Base-by-base conservation (phyloP, 192 early-diverging fungal genomes). In the Nowakowskiella sp. region DNA sequence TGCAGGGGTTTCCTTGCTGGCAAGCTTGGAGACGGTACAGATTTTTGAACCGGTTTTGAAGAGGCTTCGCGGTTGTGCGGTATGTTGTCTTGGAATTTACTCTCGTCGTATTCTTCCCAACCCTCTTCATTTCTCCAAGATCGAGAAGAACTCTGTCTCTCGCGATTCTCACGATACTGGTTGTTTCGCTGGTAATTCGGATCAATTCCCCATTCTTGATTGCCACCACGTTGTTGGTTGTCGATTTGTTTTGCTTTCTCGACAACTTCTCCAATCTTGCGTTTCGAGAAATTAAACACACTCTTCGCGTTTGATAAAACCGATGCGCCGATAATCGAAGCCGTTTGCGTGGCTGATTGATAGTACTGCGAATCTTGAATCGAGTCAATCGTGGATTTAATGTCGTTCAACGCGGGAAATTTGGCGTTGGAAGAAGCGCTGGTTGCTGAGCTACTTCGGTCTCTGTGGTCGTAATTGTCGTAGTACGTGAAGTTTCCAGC, bases 231-330 rank as follows among this genome's bases (percentile, higher is more conserved):
- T n/a, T 10, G 61, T 31, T 69, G 73, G 19, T 55, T 55, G 26
- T 80, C 70, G 44, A 81, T 73, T 26, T 81, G 79, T 25, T 77
- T 67, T 6, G 79, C 79, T 23, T 73, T 72, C 45, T 74, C 73
- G 19, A 84, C 67, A 27, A 72, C 82, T 32, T 80, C 77, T 30
- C 66, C 57, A 2, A 84, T 70, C 51, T 82, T 79, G 28, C 82
- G 59, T 27, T 67, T 60, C 3, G 68, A 66, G 24, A 57, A 68
- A 16, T 58, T 68, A 27, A 83, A 71, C 24, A 86, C 57, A 21
- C 64, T 61, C 51, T 81, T 85, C 3, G 86, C 86, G 57, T 83
- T 83, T 23, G 73, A 77, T 23, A 80, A 76, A 1, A 86, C 64
- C n/a, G 64, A 78, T 25, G 67, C 65, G 29, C 83, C 85, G 33